These are phyloP conservation scores for Starmerella scarabaei DNA, from an alignment of 805 yeast genomes.

Conservation along the genomic window DNA sequence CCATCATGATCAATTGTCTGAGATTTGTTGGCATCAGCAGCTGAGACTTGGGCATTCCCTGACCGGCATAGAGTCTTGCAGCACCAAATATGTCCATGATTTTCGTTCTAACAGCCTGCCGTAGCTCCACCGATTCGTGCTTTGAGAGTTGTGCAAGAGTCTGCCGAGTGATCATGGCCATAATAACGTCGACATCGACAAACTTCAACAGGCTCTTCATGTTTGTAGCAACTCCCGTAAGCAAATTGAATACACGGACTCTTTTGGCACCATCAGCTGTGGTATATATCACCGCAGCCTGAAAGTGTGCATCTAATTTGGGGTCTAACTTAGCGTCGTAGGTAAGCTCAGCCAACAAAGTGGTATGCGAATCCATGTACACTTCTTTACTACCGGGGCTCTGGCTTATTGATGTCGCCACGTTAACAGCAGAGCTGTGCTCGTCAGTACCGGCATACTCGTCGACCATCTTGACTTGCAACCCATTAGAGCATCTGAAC, in stretches of 20 bases:
- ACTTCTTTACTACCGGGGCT: slow-evolving; percentile 35
- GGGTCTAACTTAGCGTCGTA: slow-evolving; percentile 66
- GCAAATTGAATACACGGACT: slow-evolving; percentile 73
- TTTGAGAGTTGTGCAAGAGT: slow-evolving; percentile 30
- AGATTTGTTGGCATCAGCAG: slow-evolving; percentile 73
- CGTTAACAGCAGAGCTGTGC: slow-evolving; percentile 26
- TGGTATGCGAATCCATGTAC: slow-evolving; percentile 45
- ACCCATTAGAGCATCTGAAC: slow-evolving; percentile 75
- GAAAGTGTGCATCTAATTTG: slow-evolving; percentile 71
- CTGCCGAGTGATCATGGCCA: slow-evolving; percentile 43
- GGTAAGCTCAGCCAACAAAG: slow-evolving; percentile 55
- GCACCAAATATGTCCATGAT: slow-evolving; percentile 44
- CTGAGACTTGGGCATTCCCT: slow-evolving; percentile 39
- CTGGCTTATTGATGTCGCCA: slow-evolving; percentile 39
- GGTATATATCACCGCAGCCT: slow-evolving; percentile 75
- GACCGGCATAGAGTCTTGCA: slow-evolving; percentile 38
- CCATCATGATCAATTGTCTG: slow-evolving; percentile 51
- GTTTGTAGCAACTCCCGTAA: slow-evolving; percentile 68
- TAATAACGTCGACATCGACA: slow-evolving; percentile 60
- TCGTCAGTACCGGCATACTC: slow-evolving; percentile 49
- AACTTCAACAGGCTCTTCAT: slow-evolving; percentile 62
- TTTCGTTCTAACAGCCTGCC: slow-evolving; percentile 41
- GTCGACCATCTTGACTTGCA: slow-evolving; percentile 44
- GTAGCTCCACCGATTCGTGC: slow-evolving; percentile 25
- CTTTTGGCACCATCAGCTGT: slow-evolving; percentile 53